Base-by-base conservation (phyloP, 495 filamentous ascomycete species). In the Durotheca rogersii region DNA sequence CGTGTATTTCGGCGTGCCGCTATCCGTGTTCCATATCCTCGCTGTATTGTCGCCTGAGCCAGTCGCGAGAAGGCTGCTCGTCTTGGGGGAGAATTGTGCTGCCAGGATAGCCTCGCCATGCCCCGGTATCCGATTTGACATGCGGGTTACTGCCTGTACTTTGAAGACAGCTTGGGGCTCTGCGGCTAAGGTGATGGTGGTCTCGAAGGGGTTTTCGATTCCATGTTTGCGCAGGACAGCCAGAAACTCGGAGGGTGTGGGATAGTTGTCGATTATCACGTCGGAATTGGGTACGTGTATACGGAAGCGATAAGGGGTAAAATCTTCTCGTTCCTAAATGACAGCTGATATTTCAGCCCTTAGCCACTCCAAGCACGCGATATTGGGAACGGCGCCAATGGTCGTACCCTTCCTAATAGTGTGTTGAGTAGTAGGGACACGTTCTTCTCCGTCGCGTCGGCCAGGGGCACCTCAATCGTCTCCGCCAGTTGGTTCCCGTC, bases 81-180 rank as follows among this genome's bases (percentile, higher is more conserved):
- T 83, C 17, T 78, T 77, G 0, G 94, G 94, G 0, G 90, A 94
- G 69, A 97, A 99, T 30, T 89, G 83, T 7, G 85, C 87, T 11
- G 88, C 81, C 4, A 99, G 81, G 55, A 99, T 99, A 0, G 90
- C 81, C 61, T 95, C 88, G 3, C 90, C 92, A 65, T 99, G 94
- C 6, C 93, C 93, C 5, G 85, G 80, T 53, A 99, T 92, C 19
- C 85, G 83, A 37, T 91, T 87, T 5, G 90, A 85, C 70, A 92
- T 93, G 62, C 93, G 79, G 17, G 90, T 90, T 19, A 96, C 90
- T 1, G 90, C 88, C 53, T 90, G 89, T 34, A 97, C 93, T 60
- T 85, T 85, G 73, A 98, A 97, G 3, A 99, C 86, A 1, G 92
- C 88, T 67, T 97, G 93, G 0, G 93, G 92, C 21, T 90, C 89